phyloP scores from a whole-genome alignment of 1,284 basidiomycete species.

The Cryptococcus sp. region DNA sequence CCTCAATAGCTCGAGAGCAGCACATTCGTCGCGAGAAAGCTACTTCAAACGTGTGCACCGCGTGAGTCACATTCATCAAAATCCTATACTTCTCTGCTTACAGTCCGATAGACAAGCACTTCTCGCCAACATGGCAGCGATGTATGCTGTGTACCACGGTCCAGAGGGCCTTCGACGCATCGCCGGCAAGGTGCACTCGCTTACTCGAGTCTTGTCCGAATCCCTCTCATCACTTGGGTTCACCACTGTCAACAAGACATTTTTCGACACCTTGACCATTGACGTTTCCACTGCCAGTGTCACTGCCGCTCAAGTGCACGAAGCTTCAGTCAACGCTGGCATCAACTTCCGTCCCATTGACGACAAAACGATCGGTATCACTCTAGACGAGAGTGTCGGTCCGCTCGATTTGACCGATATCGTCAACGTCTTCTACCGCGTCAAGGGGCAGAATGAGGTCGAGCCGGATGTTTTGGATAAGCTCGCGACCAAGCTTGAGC shows the following conservation, averaged over 20 bases:
- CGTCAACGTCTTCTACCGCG: conserved; percentile 75
- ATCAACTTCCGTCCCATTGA: conserved; percentile 87
- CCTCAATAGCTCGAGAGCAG: conserved; percentile 77
- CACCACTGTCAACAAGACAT: conserved; percentile 61
- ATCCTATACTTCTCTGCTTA: conserved; percentile 2
- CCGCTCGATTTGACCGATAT: conserved; percentile 73
- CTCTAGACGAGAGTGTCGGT: conserved; percentile 88
- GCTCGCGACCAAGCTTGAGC: conserved; percentile 43
- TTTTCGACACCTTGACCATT: conserved; percentile 94
- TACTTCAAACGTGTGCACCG: conserved; percentile 89
- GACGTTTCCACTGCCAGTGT: conserved; percentile 61
- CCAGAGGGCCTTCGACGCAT: conserved; percentile 83
- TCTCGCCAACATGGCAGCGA: conserved; percentile 94
- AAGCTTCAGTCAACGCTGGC: conserved; percentile 64
- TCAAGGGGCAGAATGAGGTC: conserved; percentile 46
- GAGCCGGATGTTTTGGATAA: conserved; percentile 50
- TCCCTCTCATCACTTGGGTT: conserved; percentile 74
- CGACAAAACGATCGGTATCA: conserved; percentile 76
- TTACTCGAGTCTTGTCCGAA: conserved; percentile 76
- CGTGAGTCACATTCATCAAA: conserved; percentile 23
- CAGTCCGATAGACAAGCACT: conserved; percentile 70
- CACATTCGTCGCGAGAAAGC: conserved; percentile 96
- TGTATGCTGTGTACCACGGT: conserved; percentile 97
- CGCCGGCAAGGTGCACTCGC: conserved; percentile 85
- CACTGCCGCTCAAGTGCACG: conserved; percentile 69